Base-by-base conservation (phyloP, 148 eudicot species). In the Vaccinium corymbosum region DNA sequence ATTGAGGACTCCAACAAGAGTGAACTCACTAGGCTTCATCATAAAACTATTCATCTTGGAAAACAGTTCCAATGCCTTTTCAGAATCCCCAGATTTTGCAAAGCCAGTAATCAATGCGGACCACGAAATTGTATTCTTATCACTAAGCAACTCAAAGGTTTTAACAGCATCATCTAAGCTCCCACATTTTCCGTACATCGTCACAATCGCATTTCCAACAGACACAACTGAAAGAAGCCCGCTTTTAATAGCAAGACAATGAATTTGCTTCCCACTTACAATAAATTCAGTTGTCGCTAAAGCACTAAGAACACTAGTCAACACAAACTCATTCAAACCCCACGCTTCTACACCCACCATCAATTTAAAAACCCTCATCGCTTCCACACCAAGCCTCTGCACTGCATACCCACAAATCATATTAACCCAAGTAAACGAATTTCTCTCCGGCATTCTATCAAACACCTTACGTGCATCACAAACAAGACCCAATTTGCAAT, bases 1-100 rank as follows among this genome's bases (percentile, higher is more conserved):
- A 84, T 90, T 88, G 72, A 90, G 87, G 56, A 90, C 92, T 53
- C 93, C 94, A 35, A 92, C 94, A 80, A 92, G 90, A 46, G 94
- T 92, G 82, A 79, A 90, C 74, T 90, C 92, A 82, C 90, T 92
- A 29, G 93, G 88, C 73, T 27, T 53, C 77, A 90, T 64, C 82
- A 86, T 88, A 78, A 84, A 84, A 83, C 50, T 75, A 83, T 91
- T 89, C 94, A 90, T 92, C 29, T 83, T 82, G 13, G 88, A 88
- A 77, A 92, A 92, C 86, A 90, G 46, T 70, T 85, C 82, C 84
- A 90, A 53, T 32, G 93, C 93, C 81, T 71, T 87, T 59, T 53
- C 85, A 52, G 90, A 88, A 46, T 86, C 82, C 15, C 94, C 93
- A 25, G 79, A 85, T 83, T 92, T 92, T 8, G 92, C 93, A 52